Evolutionary conservation across 2,329 filamentous ascomycete genomes (phyloP), one percentile per base, ranked within the genome.

Genomic region (Pseudofabraea citricarpa): DNA sequence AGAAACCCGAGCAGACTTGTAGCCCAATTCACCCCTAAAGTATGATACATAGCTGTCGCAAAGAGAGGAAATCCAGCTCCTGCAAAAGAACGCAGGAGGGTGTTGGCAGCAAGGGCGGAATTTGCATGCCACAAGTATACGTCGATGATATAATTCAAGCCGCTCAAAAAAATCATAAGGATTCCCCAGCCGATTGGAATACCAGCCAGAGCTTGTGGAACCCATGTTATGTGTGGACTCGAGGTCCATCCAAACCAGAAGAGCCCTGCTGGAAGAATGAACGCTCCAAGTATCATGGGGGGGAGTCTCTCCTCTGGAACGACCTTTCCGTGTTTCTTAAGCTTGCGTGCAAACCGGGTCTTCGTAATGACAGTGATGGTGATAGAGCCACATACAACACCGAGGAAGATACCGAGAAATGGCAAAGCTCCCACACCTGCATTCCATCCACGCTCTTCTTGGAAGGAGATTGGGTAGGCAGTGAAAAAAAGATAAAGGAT

Each of bases 191-290:
- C 70, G 32, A 70, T 68, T 7, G 63, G 63, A 5, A 64, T 57
- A 5, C 67, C 64, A 1, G 65, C 58, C 3, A 70, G 46, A 19
- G 70, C 64, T 46, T 70, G 67, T 1, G 62, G 60, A 9, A 67
- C 64, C 63, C 65, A 69, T 3, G 55, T 59, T 38, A 68, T 66
- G 21, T 59, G 44, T 7, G 59, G 62, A 18, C 51, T 59, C 9
- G 57, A 61, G 0, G 72, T 74, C 72, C 71, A 76, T 1, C 66
- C 70, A 46, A 76, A 76, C 71, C 69, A 73, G 49, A 76, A 74
- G 19, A 77, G 57, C 1, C 71, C 69, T 7, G 64, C 59, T 2
- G 70, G 67, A 1, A 71, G 57, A 3, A 74, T 50, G 1, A 70
- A 44, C 5, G 65, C 57, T 5, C 67, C 71, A 2, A 70, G 50